Evolutionary conservation across 805 yeast genomes (phyloP).

Genomic region (Osmozyma mogii): DNA sequence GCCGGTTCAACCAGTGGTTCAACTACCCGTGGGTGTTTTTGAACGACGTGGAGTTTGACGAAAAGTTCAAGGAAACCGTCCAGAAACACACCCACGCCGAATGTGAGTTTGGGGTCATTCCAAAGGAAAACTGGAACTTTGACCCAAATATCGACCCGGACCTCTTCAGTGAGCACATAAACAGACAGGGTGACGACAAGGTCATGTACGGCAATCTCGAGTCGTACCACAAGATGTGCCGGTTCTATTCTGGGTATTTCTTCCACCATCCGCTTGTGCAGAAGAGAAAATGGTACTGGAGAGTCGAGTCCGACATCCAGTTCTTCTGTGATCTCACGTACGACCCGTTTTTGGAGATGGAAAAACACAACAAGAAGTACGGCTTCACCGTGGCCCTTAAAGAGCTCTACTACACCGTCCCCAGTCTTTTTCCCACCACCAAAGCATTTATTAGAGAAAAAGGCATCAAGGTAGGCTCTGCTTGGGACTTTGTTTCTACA

Average conservation of each 20-base stretch:
- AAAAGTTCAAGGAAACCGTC: slow-evolving; percentile 52
- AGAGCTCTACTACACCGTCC: slow-evolving; percentile 77
- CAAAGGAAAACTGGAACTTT: slow-evolving; percentile 62
- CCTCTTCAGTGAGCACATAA: slow-evolving; percentile 48
- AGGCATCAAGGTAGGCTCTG: slow-evolving; percentile 43
- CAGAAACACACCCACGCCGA: slow-evolving; percentile 45
- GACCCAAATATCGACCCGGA: slow-evolving; percentile 29
- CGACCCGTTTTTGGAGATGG: slow-evolving; percentile 86
- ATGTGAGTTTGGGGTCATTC: slow-evolving; percentile 67
- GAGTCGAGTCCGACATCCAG: slow-evolving; percentile 89
- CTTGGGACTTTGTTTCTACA: slow-evolving; percentile 62
- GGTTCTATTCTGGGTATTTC: slow-evolving; percentile 69
- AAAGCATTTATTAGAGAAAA: slow-evolving; percentile 47
- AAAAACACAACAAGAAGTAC: slow-evolving; percentile 56
- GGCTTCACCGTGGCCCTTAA: slow-evolving; percentile 78
- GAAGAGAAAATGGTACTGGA: slow-evolving; percentile 86
- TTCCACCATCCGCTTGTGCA: slow-evolving; percentile 69
- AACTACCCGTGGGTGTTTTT: slow-evolving; percentile 88
- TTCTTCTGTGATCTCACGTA: slow-evolving; percentile 87
- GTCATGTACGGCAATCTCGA: slow-evolving; percentile 78
- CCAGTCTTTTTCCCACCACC: slow-evolving; percentile 71
- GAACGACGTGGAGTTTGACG: slow-evolving; percentile 69
- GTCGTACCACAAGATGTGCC: slow-evolving; percentile 90
- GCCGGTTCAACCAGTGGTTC: slow-evolving; percentile 90
- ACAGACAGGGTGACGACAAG: slow-evolving; percentile 73